Evolutionary conservation across 75 land plant species (phyloP).

Genomic region (Selaginella tamariscina): DNA sequence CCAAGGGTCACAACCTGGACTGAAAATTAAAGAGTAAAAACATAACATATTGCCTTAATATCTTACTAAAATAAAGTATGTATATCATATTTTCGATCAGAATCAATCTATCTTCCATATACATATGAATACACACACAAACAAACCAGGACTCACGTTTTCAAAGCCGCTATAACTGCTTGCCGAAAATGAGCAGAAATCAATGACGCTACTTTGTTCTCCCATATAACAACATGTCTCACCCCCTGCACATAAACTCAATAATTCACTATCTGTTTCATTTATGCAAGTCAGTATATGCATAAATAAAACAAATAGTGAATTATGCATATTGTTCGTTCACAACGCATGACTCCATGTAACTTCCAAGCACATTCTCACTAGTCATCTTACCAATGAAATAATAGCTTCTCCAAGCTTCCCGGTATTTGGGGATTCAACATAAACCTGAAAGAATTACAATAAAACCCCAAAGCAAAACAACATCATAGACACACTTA

Average conservation of each 20-base stretch:
- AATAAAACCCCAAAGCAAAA: background rate
- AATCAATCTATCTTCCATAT: background rate
- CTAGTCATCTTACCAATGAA: conserved; percentile 51
- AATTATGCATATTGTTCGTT: too few relatives aligned
- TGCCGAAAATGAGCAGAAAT: conserved; percentile 65
- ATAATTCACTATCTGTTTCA: too few relatives aligned
- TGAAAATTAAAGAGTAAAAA: conserved; percentile 15
- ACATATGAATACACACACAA: background rate
- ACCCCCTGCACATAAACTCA: conserved; percentile 55
- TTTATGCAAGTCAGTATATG: too few relatives aligned
- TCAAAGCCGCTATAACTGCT: conserved; percentile 50
- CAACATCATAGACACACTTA: conserved; percentile 17
- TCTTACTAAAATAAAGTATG: conserved; percentile 1
- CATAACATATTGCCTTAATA: background rate
- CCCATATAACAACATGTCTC: conserved; percentile 70
- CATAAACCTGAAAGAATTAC: conserved; percentile 44
- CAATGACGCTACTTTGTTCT: conserved; percentile 33
- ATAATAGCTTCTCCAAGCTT: conserved; percentile 54
- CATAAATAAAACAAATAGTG: too few relatives aligned
- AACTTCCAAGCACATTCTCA: too few relatives aligned
- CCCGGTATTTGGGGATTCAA: conserved; percentile 52
- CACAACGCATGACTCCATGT: too few relatives aligned
- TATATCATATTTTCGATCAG: background rate
- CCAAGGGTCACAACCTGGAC: conserved; percentile 58
- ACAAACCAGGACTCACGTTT: conserved; percentile 35